phyloP scores from a whole-genome alignment of 2,329 filamentous ascomycete species.

The Fusarium buxicola region DNA sequence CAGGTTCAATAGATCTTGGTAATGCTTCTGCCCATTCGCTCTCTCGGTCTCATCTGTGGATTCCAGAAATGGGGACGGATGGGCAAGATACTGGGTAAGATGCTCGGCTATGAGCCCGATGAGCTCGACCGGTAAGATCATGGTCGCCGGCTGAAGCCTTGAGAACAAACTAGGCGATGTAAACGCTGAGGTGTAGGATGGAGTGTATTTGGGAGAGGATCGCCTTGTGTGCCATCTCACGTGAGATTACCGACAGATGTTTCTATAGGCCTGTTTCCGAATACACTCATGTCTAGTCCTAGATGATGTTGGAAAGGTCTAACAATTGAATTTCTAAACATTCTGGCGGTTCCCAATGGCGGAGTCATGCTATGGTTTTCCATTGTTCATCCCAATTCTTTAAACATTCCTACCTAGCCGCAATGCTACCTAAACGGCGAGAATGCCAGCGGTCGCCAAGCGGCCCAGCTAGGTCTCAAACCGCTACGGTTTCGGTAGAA shows the following conservation, averaged over 20 bases:
- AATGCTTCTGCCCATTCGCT: neutral
- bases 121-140: constrained; percentile 9
- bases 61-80: constrained; percentile 14
- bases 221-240: neutral
- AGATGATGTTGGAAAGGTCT: too few species aligned
- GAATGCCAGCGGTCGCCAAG: too few species aligned
- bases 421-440: constrained; percentile 8
- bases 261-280: too few species aligned
- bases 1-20: constrained; percentile 6
- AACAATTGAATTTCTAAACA: too few species aligned
- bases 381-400: neutral
- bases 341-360: too few species aligned
- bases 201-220: too few species aligned
- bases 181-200: neutral
- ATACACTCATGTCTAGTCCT: too few species aligned
- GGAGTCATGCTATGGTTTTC: neutral
- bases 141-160: neutral
- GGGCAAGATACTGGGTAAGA: constrained; percentile 2
- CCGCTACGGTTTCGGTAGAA: constrained; percentile 24
- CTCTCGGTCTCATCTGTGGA: constrained; percentile 4
- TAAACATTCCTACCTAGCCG: neutral
- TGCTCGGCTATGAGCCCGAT: constrained; percentile 10
- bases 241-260: neutral
- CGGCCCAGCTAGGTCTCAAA: constrained; percentile 16
- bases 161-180: neutral